Evolutionary conservation across 1,284 basidiomycete species (phyloP).

Genomic region (Apiotrichum brassicae): DNA sequence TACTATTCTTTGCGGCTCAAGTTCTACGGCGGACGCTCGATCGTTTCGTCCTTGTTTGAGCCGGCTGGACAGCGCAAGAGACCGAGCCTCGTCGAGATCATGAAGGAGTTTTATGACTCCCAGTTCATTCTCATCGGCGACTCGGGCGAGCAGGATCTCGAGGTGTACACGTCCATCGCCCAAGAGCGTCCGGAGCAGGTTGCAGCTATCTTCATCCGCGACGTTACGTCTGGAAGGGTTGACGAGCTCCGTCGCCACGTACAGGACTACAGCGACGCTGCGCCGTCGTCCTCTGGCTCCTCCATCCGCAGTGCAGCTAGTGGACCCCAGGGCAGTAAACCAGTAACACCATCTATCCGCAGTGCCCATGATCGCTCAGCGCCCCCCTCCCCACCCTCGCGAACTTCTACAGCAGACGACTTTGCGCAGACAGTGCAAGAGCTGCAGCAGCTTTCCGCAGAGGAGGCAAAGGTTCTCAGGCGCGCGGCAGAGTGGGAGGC

Average conservation of each 20-base stretch:
- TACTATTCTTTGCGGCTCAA: conserved; percentile 59
- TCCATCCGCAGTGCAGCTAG: no score
- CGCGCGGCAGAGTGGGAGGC: conserved; percentile 31
- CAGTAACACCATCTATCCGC: no score
- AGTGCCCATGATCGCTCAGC: no score
- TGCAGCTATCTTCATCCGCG: conserved; percentile 68
- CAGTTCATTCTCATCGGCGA: conserved; percentile 80
- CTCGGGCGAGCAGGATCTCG: conserved; percentile 80
- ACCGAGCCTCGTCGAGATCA: conserved; percentile 61
- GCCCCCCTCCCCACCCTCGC: background rate
- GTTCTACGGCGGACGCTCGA: conserved; percentile 71
- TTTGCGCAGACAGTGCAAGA: conserved; percentile 18
- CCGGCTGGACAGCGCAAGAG: conserved; percentile 70
- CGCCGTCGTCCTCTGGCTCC: no score
- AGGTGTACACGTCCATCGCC: conserved; percentile 69
- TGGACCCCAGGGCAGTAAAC: no score
- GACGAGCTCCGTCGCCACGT: conserved; percentile 10
- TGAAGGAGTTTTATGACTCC: conserved; percentile 67
- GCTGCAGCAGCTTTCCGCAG: conserved; percentile 22
- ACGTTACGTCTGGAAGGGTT: conserved; percentile 51
- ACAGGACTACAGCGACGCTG: background rate
- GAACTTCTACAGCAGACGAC: background rate
- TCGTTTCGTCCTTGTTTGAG: conserved; percentile 68
- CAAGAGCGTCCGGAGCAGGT: conserved; percentile 55
- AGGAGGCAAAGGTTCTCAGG: conserved; percentile 35